A percentile compares a stretch with the other conserved stretches of the same genome.
phyloP scores from a whole-genome alignment of 768 basidiomycete genomes.

The Ramaria rubella region DNA sequence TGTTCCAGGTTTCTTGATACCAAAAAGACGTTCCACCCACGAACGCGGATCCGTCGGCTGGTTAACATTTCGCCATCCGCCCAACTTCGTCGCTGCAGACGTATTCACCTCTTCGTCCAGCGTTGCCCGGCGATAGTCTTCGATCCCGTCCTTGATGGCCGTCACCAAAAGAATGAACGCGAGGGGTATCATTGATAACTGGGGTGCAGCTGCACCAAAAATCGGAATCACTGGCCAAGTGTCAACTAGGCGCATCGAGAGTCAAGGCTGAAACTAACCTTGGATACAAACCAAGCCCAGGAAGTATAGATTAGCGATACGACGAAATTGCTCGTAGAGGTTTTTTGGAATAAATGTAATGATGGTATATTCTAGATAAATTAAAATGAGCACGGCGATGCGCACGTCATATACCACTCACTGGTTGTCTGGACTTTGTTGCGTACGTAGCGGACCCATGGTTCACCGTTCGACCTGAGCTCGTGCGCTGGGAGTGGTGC shows the following conservation, averaged over 20 bases:
- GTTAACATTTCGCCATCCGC: conserved; percentile 85
- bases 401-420: too few relatives aligned
- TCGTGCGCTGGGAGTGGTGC: conserved; percentile 56
- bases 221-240: conserved; percentile 65
- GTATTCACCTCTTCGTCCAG: conserved; percentile 95
- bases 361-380: conserved; percentile 82
- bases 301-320: conserved; percentile 93
- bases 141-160: conserved; percentile 91
- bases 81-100: conserved; percentile 83
- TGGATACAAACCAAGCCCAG: conserved; percentile 75
- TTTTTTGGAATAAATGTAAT: conserved; percentile 92
- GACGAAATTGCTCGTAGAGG: conserved; percentile 88
- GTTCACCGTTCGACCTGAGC: conserved; percentile 68
- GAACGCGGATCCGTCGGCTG: conserved; percentile 69
- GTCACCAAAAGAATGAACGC: conserved; percentile 84
- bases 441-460: conserved; percentile 67
- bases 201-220: conserved; percentile 82
- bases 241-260: conserved; percentile 11
- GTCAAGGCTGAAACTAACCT: conserved; percentile 35
- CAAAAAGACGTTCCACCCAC: conserved; percentile 70
- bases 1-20: conserved; percentile 62
- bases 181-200: conserved; percentile 78
- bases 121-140: conserved; percentile 85
- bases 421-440: conserved; percentile 95
- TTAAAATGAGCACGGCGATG: too few relatives aligned